phyloP scores from a whole-genome alignment of 1,284 basidiomycete species.

The Tranzscheliella williamsii region DNA sequence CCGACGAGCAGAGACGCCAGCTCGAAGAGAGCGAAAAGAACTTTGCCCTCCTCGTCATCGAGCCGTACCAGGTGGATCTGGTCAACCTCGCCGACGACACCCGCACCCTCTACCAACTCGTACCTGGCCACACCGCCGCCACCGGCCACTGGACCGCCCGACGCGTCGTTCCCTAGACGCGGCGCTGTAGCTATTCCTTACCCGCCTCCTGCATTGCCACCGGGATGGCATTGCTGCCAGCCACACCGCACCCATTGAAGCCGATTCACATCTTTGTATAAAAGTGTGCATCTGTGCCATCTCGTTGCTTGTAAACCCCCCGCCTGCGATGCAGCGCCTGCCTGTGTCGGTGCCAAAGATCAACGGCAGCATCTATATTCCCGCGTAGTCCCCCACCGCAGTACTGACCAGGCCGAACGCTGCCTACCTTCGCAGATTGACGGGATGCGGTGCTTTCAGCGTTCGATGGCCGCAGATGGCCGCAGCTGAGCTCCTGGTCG shows the following conservation, averaged over 20 bases:
- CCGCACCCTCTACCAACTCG: constrained; percentile 49
- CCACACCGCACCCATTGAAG: too few species aligned
- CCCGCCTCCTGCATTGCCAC: too few species aligned
- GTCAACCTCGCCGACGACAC: constrained; percentile 52
- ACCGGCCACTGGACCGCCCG: constrained; percentile 48
- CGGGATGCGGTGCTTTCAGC: constrained; percentile 78
- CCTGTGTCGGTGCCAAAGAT: too few species aligned
- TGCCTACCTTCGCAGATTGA: too few species aligned
- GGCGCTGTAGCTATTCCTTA: too few species aligned
- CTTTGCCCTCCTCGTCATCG: constrained; percentile 58
- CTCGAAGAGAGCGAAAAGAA: constrained; percentile 50
- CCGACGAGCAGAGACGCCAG: constrained; percentile 49
- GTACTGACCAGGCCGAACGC: constrained; percentile 75
- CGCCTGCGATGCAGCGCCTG: too few species aligned
- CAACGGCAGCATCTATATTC: too few species aligned
- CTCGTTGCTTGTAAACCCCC: too few species aligned
- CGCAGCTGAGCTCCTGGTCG: too few species aligned
- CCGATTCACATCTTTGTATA: too few species aligned
- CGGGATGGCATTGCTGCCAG: too few species aligned
- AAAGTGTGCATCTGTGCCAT: too few species aligned
- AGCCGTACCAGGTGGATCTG: constrained; percentile 59
- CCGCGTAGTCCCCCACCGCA: constrained; percentile 79
- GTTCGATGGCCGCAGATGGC: constrained; percentile 77
- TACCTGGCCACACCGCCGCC: constrained; percentile 16
- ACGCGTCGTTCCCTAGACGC: constrained; percentile 49